Conservation (phyloP, 805 yeast species). For the Schizosaccharomyces lindneri region DNA sequence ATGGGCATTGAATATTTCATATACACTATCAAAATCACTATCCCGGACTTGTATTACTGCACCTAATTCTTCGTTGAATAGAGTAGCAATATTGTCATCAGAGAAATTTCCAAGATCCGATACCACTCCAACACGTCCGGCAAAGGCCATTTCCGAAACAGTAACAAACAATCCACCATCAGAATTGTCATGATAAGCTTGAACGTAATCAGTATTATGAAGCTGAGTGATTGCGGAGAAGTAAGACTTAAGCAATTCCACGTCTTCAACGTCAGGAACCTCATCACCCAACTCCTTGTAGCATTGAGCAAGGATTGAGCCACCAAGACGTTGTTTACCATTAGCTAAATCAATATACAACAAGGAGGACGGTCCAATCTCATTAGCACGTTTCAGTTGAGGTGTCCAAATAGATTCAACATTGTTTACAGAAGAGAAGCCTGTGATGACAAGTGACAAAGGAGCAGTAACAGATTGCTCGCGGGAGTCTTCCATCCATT, state of each 20-base stretch:
- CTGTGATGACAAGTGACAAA: conserved; percentile 66
- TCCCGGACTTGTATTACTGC: conserved; percentile 71
- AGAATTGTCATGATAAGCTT: conserved; percentile 83
- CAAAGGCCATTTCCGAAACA: conserved; percentile 85
- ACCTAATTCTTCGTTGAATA: conserved; percentile 87
- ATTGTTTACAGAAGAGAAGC: conserved; percentile 66
- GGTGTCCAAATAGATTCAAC: conserved; percentile 94
- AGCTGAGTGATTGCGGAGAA: conserved; percentile 43
- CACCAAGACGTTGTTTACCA: conserved; percentile 44
- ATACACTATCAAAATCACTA: conserved; percentile 29
- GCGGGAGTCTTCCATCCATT: conserved; percentile 34
- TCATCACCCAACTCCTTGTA: conserved; percentile 64
- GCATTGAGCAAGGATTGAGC: conserved; percentile 85
- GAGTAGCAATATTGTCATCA: conserved; percentile 22
- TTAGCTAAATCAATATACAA: conserved; percentile 61
- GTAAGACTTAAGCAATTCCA: conserved; percentile 37
- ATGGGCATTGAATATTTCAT: conserved; percentile 25
- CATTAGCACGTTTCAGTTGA: conserved; percentile 26
- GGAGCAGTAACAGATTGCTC: conserved; percentile 83
- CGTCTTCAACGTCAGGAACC: conserved; percentile 62
- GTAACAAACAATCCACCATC: conserved; percentile 89
- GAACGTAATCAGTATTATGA: conserved; percentile 31
- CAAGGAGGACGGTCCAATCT: conserved; percentile 20
- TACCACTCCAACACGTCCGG: conserved; percentile 67
- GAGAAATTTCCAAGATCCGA: conserved; percentile 18